These are phyloP conservation scores for Plasmodium gonderi DNA, from an alignment of 169 alveolate species.

Conservation along the genomic window DNA sequence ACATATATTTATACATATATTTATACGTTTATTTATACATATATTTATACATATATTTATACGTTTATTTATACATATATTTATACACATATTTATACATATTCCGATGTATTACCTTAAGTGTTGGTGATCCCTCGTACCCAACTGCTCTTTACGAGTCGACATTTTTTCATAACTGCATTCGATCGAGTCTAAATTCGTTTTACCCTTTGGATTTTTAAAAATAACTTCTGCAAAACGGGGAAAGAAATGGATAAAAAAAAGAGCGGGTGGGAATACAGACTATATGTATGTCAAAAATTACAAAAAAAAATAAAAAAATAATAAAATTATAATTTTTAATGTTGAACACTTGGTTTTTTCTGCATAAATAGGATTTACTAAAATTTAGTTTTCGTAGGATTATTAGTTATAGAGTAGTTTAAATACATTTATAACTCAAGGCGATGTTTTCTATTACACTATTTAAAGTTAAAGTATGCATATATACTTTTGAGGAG, in stretches of 20 bases:
- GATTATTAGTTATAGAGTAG: too few species aligned
- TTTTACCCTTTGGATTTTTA: slow-evolving; percentile 9
- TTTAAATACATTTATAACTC: too few species aligned
- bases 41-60: not conserved
- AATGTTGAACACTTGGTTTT: too few species aligned
- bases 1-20: not conserved
- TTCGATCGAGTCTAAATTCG: not conserved
- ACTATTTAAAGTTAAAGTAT: not conserved
- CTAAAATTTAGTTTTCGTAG: too few species aligned
- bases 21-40: not conserved
- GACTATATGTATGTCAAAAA: too few species aligned
- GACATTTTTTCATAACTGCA: not conserved
- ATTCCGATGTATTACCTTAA: slow-evolving; percentile 6
- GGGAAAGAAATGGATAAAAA: not conserved
- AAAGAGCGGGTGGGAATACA: too few species aligned
- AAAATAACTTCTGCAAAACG: slow-evolving; percentile 45
- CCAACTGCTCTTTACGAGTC: not conserved
- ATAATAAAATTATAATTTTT: too few species aligned
- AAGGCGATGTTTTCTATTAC: too few species aligned
- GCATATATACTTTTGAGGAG: slow-evolving; percentile 33
- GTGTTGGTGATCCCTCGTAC: not conserved
- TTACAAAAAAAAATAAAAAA: too few species aligned
- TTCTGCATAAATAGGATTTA: too few species aligned
- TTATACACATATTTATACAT: not conserved
- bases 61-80: not conserved